Evolutionary conservation across 768 basidiomycete genomes (phyloP).

Genomic region (Russula emetica): DNA sequence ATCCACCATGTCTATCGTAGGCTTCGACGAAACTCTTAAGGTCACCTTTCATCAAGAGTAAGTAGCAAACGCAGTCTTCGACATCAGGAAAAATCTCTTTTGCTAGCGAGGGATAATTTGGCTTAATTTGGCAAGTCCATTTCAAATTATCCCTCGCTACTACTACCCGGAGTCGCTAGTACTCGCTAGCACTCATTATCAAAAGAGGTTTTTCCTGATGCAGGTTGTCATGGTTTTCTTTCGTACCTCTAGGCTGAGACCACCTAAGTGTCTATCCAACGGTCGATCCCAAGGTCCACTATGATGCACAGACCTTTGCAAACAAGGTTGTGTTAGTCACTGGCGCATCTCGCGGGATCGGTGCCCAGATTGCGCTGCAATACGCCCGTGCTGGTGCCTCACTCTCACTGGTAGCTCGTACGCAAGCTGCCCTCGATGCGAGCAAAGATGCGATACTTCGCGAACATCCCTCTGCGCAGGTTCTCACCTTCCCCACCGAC

Average conservation of each 20-base stretch:
- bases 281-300: conserved; percentile 10
- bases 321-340: conserved; percentile 29
- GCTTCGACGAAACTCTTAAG: conserved; percentile 6
- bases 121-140: no score
- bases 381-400: conserved; percentile 28
- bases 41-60: not conserved
- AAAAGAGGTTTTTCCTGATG: no score
- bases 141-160: no score
- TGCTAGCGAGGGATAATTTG: no score
- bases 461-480: not conserved
- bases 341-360: conserved; percentile 29
- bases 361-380: conserved; percentile 23
- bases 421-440: conserved; percentile 7
- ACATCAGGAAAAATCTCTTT: no score
- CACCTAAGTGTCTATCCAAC: conserved; percentile 10
- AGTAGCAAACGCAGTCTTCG: not conserved
- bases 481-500: not conserved
- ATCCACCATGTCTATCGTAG: not conserved
- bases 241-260: not conserved
- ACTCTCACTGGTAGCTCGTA: conserved; percentile 19
- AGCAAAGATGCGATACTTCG: conserved; percentile 5
- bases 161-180: no score
- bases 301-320: conserved; percentile 13
- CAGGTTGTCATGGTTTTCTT: no score
- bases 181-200: no score